phyloP scores from a whole-genome alignment of 2,329 filamentous ascomycete genomes.

The Paramyrothecium roridum region DNA sequence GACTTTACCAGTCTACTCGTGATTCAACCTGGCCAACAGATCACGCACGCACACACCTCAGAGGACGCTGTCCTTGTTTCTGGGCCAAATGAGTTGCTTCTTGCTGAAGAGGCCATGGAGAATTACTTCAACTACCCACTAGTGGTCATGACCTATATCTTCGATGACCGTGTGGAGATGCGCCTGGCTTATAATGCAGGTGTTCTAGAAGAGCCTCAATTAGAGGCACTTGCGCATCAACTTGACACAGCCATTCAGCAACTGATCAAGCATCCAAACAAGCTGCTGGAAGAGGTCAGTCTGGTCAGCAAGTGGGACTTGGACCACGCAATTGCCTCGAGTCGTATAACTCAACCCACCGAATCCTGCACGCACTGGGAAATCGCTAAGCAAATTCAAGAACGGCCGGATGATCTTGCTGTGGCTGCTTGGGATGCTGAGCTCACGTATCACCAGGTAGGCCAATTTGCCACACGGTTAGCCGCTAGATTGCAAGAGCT shows the following conservation, averaged over 20 bases:
- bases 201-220: not conserved
- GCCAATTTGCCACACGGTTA: constrained; percentile 2
- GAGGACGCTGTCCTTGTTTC: not conserved
- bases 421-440: constrained; percentile 11
- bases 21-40: not conserved
- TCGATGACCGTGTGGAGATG: not conserved
- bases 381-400: constrained; percentile 28
- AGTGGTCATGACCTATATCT: not conserved
- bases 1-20: constrained; percentile 36
- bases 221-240: not conserved
- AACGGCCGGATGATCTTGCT: constrained; percentile 2
- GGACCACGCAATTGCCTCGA: not conserved
- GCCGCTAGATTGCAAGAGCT: constrained; percentile 5
- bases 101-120: not conserved
- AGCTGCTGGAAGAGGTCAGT: not conserved
- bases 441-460: constrained; percentile 6
- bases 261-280: not conserved
- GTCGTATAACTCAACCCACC: not conserved
- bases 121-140: constrained; percentile 1
- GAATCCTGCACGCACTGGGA: not conserved
- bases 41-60: constrained; percentile 9
- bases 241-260: not conserved
- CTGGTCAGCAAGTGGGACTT: not conserved
- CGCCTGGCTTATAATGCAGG: not conserved
- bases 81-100: not conserved